Evolutionary conservation across 768 basidiomycete species (phyloP).

Genomic region (Lactifluus echinatus): DNA sequence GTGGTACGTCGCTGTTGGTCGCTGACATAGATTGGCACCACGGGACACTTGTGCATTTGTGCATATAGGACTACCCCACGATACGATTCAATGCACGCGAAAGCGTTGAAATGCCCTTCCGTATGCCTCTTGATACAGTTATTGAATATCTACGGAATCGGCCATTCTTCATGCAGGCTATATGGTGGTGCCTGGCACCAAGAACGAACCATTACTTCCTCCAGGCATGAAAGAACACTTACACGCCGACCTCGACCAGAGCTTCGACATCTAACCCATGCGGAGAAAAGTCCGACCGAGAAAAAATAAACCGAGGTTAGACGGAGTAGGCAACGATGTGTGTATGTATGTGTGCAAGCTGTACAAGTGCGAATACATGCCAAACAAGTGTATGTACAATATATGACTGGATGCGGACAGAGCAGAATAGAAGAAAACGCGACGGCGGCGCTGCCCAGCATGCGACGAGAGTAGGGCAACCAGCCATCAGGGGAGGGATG

Average conservation of each 20-base stretch:
- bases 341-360: not conserved
- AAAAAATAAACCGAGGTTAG: not conserved
- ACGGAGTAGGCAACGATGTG: not conserved
- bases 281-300: not conserved
- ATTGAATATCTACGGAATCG: not conserved
- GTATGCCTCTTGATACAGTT: conserved; percentile 42
- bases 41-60: too few relatives aligned
- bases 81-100: conserved; percentile 82
- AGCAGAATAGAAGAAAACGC: not conserved
- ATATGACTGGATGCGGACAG: not conserved
- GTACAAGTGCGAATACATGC: not conserved
- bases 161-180: conserved; percentile 30
- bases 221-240: conserved; percentile 85
- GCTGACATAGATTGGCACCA: not conserved
- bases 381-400: not conserved
- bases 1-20: conserved; percentile 37
- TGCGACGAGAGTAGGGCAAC: not conserved
- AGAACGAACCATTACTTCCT: conserved; percentile 66
- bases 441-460: not conserved
- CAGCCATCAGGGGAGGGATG: not conserved
- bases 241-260: conserved; percentile 77
- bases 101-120: conserved; percentile 97
- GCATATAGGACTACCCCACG: conserved; percentile 71
- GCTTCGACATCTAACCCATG: conserved; percentile 60
- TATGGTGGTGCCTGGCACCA: conserved; percentile 30